Percentiles rank a stretch among this genome's conserved stretches.
Evolutionary conservation across 2,329 filamentous ascomycete genomes (phyloP).

Genomic region (Curvularia sp.): DNA sequence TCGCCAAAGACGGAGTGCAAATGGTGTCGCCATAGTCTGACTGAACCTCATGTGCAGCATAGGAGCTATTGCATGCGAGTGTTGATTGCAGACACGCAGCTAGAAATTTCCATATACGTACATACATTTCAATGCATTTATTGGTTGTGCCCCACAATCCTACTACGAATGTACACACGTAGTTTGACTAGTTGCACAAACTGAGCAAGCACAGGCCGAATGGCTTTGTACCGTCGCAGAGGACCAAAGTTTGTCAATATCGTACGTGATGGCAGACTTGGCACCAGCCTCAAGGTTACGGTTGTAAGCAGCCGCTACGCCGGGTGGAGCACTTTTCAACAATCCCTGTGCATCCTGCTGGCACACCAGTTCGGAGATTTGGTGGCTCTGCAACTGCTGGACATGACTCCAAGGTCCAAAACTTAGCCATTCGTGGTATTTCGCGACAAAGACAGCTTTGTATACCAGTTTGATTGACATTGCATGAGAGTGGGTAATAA

Average conservation of each 20-base stretch:
- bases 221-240: slow-evolving; percentile 6
- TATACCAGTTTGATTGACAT: not conserved
- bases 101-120: slow-evolving; percentile 1
- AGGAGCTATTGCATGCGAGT: not conserved
- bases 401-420: not conserved
- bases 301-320: slow-evolving; percentile 12
- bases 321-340: slow-evolving; percentile 6
- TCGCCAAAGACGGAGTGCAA: not conserved
- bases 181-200: slow-evolving; percentile 1
- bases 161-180: not conserved
- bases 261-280: slow-evolving; percentile 9
- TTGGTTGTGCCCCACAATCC: slow-evolving; percentile 13
- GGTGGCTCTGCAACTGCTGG: slow-evolving; percentile 8
- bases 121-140: not conserved
- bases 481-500: not conserved
- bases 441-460: not conserved
- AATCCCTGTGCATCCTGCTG: slow-evolving; percentile 6
- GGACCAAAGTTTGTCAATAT: slow-evolving; percentile 2
- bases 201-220: not conserved
- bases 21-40: slow-evolving; percentile 1
- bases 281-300: slow-evolving; percentile 5
- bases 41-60: not conserved
- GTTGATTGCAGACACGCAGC: not conserved
- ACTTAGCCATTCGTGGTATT: slow-evolving; percentile 1
- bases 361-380: slow-evolving; percentile 5